These are phyloP conservation scores for Solanum hybrid DNA, from an alignment of 305 asterid genomes.

Conservation along the genomic window DNA sequence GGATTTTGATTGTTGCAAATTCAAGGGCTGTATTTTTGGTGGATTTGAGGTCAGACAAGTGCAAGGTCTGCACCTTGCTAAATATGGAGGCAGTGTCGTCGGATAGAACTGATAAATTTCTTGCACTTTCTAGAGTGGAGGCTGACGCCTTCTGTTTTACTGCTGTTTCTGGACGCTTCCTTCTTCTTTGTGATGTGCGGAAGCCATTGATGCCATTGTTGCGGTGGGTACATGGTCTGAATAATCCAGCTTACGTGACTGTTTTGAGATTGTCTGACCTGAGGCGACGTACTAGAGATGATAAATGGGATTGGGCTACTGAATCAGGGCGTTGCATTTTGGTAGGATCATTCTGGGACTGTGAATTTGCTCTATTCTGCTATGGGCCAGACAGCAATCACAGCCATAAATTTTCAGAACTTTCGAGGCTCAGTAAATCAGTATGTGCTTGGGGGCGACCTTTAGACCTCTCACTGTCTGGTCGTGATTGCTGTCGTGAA, in stretches of 20 bases:
- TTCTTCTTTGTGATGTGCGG: conserved; percentile 66
- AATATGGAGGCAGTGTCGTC: conserved; percentile 40
- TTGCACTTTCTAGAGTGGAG: conserved; percentile 43
- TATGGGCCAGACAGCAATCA: conserved; percentile 44
- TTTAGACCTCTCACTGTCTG: conserved; percentile 35
- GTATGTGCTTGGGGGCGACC: conserved; percentile 60
- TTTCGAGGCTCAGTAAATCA: conserved; percentile 33
- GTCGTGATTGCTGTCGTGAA: conserved; percentile 46
- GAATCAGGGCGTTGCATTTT: conserved; percentile 66
- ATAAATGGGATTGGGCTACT: conserved; percentile 44
- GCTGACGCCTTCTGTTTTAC: conserved; percentile 38
- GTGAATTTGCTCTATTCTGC: conserved; percentile 49
- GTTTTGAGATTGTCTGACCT: conserved; percentile 48
- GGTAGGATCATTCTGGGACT: conserved; percentile 79
- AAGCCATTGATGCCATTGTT: conserved; percentile 48
- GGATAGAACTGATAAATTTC: conserved; percentile 41
- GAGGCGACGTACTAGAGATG: conserved; percentile 36
- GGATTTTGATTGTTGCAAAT: conserved; percentile 45
- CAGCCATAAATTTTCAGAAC: conserved; percentile 18
- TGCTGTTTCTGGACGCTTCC: conserved; percentile 31
- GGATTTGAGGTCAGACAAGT: conserved; percentile 36
- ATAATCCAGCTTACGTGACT: conserved; percentile 41
- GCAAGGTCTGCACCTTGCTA: conserved; percentile 34
- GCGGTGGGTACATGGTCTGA: conserved; percentile 53
- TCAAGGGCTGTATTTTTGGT: conserved; percentile 35